Evolutionary conservation across 768 basidiomycete genomes (phyloP), one percentile per base, ranked within the genome.

Genomic region (Lactifluus volemus): DNA sequence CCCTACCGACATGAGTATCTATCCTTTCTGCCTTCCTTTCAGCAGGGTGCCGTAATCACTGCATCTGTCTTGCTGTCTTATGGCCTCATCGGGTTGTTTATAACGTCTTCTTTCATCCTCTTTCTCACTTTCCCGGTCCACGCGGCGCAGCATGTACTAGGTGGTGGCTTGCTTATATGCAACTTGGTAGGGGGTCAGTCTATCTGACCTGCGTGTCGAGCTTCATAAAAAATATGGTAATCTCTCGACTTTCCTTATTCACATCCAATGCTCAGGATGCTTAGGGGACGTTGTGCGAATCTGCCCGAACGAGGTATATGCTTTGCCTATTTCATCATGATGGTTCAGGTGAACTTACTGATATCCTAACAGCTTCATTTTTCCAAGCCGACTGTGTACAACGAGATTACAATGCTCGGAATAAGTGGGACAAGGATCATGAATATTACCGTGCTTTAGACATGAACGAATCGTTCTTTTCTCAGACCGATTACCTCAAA

Each of bases 371-470:
- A 63, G 61, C 58, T 63, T 11, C 61, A 63, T 39, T 63, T 63
- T 38, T 6, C 61, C 8, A 41, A 48, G 17, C 61, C 57, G 14
- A 38, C 30, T 2, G 61, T 32, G 12, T 63, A 60, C 52, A 53
- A 63, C 11, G 61, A 63, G 32, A 63, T 63, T 63, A 63, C 48
- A 63, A 44, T 25, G 12, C 19, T 4, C 61, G 60, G 29, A 59
- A 60, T 39, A 71, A 68, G 41, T 73, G 77, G 60, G 69, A 70
- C 29, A 80, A 80, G 60, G 77, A 78, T n/a, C 64, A 70, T 21
- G 45, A 49, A 7, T 73, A 75, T 49, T 79, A 79, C 56, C 56
- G 59, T n/a, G 73, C 70, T 55, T 78, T 78, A 64, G 72, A 71
- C 11, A 69, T 69, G 15, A 66, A 70, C 25, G 67, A 69, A 29